Percentiles rank a stretch among this genome's conserved stretches.
Evolutionary conservation across 2,329 filamentous ascomycete genomes (phyloP).

Genomic region (Fusarium metavorans): DNA sequence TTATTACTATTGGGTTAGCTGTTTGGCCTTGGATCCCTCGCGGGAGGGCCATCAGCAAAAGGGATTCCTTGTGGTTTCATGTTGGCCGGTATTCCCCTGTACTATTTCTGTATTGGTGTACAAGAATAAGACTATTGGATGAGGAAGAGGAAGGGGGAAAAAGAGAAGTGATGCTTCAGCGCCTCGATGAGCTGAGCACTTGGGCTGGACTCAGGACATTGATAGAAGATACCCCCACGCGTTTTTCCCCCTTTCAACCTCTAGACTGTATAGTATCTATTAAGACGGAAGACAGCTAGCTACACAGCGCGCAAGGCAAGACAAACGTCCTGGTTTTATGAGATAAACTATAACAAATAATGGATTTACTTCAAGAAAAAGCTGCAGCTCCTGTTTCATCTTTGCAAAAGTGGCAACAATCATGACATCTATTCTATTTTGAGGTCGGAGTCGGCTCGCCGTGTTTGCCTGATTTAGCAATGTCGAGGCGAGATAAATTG

Average conservation of each 20-base stretch:
- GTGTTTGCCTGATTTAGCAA: constrained; percentile 27
- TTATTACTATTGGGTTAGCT: constrained; percentile 3
- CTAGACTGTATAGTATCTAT: constrained; percentile 46
- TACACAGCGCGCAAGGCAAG: constrained; percentile 41
- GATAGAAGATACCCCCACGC: constrained; percentile 49
- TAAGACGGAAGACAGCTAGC: constrained; percentile 39
- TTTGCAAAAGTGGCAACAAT: background rate
- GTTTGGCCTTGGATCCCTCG: constrained; percentile 34
- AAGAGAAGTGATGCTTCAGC: constrained; percentile 34
- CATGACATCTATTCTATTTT: constrained; percentile 19
- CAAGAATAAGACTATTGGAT: constrained; percentile 40
- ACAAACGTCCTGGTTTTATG: constrained; percentile 18
- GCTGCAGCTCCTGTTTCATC: background rate
- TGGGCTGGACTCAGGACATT: constrained; percentile 49
- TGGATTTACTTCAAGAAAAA: constrained; percentile 13
- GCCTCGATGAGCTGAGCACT: constrained; percentile 39
- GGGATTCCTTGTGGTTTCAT: constrained; percentile 31
- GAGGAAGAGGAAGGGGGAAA: constrained; percentile 31
- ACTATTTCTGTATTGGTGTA: constrained; percentile 44
- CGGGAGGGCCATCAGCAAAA: constrained; percentile 34
- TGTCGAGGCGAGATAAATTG: constrained; percentile 23
- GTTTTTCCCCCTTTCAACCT: constrained; percentile 38
- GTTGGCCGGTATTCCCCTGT: constrained; percentile 29
- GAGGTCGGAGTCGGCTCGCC: constrained; percentile 12
- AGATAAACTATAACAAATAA: constrained; percentile 31